Evolutionary conservation across 371 early-diverging fungal species (phyloP).

Genomic region (Batrachochytrium dendrobatidis): DNA sequence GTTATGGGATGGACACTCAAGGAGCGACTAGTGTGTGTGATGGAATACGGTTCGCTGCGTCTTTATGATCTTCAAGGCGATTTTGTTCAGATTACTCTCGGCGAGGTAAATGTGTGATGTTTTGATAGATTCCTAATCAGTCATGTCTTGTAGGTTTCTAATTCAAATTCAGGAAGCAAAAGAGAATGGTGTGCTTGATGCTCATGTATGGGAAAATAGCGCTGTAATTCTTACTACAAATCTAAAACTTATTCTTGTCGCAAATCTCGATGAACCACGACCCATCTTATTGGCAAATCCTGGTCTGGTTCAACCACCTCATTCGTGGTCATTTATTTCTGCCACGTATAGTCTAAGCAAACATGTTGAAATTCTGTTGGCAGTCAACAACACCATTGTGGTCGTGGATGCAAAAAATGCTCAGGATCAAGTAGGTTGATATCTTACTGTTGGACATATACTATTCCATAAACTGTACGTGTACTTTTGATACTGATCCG

Average conservation of each 20-base stretch:
- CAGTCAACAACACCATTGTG: slow-evolving; percentile 68
- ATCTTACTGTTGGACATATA: slow-evolving; percentile 1
- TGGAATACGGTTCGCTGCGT: slow-evolving; percentile 81
- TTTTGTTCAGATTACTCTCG: slow-evolving; percentile 73
- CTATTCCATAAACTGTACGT: no score
- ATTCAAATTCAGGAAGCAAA: slow-evolving; percentile 63
- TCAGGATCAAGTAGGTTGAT: slow-evolving; percentile 79
- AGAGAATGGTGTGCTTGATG: slow-evolving; percentile 70
- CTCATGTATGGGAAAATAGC: slow-evolving; percentile 81
- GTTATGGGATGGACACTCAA: slow-evolving; percentile 83
- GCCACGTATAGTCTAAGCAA: slow-evolving; percentile 80
- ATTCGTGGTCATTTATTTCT: slow-evolving; percentile 84
- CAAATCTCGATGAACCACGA: slow-evolving; percentile 77
- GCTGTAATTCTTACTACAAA: slow-evolving; percentile 83
- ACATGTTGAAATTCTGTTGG: slow-evolving; percentile 82
- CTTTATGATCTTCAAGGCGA: slow-evolving; percentile 76
- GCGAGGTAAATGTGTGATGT: slow-evolving; percentile 30
- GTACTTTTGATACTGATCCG: background rate
- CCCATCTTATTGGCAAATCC: slow-evolving; percentile 69
- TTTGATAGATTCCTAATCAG: background rate
- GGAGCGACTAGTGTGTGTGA: slow-evolving; percentile 80
- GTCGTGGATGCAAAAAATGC: slow-evolving; percentile 71
- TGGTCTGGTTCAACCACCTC: slow-evolving; percentile 60
- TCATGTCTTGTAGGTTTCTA: background rate
- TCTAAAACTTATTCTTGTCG: slow-evolving; percentile 69